A percentile compares a stretch with the other conserved stretches of the same genome.
Conservation (phyloP, 2,329 filamentous ascomycete species). For the Sporothrix luriei region DNA sequence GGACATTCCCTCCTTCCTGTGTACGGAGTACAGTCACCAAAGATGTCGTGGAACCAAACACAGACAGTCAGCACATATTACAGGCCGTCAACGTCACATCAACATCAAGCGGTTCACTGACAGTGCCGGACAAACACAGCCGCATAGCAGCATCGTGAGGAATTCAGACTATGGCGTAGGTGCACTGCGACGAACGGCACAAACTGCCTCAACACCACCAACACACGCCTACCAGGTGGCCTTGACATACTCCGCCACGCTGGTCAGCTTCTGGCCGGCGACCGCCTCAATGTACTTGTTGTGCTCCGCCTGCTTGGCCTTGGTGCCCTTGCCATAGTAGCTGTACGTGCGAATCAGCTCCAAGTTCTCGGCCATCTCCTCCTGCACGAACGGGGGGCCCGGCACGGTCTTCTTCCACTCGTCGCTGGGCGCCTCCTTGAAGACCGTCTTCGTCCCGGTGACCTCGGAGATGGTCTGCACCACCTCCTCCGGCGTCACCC, state of each 20-base stretch:
- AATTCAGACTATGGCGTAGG: no score
- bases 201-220: no score
- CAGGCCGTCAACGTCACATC: no score
- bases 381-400: not conserved
- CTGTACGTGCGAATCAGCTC: conserved; percentile 55
- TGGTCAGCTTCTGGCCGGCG: conserved; percentile 47
- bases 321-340: conserved; percentile 48
- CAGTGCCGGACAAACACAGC: no score
- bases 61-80: no score
- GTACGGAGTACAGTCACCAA: no score
- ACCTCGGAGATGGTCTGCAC: not conserved
- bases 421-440: not conserved
- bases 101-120: no score
- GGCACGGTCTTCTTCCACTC: not conserved
- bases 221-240: not conserved
- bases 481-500: conserved; percentile 7
- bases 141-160: no score
- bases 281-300: conserved; percentile 46
- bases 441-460: not conserved
- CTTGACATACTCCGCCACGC: conserved; percentile 48
- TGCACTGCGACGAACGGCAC: no score
- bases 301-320: conserved; percentile 41
- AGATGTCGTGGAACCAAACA: no score
- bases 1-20: not conserved
- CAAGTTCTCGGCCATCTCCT: conserved; percentile 40